Evolutionary conservation across 2,329 filamentous ascomycete genomes (phyloP).

Genomic region (Botrytis medusae): DNA sequence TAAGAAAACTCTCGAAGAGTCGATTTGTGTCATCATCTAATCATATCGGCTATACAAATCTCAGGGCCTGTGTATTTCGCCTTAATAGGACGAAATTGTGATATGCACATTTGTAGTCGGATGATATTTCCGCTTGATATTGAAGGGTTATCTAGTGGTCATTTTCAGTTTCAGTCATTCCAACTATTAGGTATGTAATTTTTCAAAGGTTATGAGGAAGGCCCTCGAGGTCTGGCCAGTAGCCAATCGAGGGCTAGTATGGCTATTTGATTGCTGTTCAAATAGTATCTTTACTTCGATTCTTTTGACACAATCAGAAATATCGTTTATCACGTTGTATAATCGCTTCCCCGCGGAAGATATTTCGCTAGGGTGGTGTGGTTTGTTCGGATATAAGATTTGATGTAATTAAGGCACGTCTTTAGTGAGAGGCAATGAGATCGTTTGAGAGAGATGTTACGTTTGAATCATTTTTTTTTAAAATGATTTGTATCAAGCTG

Average conservation of each 20-base stretch:
- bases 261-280: background rate
- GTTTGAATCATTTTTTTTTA: background rate
- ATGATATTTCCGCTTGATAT: too few species aligned
- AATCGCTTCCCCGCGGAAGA: fast-evolving
- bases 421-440: background rate
- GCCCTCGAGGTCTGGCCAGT: background rate
- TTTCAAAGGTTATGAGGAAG: background rate
- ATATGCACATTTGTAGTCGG: background rate
- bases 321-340: fast-evolving
- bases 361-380: background rate
- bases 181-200: too few species aligned
- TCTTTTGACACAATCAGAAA: fast-evolving
- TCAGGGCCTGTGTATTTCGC: background rate
- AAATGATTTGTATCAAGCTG: too few species aligned
- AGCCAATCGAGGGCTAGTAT: too few species aligned
- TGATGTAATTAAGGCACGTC: background rate
- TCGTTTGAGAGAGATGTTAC: background rate
- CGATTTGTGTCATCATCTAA: background rate
- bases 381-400: fast-evolving
- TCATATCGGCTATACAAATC: background rate
- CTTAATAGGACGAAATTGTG: fast-evolving
- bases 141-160: too few species aligned
- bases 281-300: background rate
- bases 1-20: fast-evolving
- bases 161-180: too few species aligned